Base-by-base conservation (phyloP, 1,284 basidiomycete genomes). In the Cryptococcus sp. region DNA sequence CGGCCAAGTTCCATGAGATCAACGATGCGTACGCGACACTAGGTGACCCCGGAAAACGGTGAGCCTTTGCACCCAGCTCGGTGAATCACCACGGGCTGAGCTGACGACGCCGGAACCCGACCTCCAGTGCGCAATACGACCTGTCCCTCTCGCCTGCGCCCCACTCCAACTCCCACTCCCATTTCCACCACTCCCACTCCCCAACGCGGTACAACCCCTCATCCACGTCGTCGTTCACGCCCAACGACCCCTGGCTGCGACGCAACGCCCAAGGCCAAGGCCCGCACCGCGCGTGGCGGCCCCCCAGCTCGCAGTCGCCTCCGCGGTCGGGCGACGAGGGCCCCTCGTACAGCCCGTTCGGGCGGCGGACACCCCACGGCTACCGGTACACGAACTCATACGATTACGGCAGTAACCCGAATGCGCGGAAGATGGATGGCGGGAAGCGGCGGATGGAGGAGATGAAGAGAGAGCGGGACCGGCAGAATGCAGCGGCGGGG, bases 1-100 rank as follows among this genome's bases (percentile, higher is more conserved):
- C 67, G 37, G 61, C 62, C 6, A 63, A 64, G 43, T 78, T 78
- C 53, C 70, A 75, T 53, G 64, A 69, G 48, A 73, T 78, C 53
- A 74, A 73, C 54, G 74, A 78, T 57, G 76, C 76, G 11, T 77
- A 78, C 60, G 59, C 62, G 18, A 62, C 69, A 0, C 62, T 78
- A 4, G 74, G 75, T 3, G 70, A 78, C 52, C 72, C 73, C 20
- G 43, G 56, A 4, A 69, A 68, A 44, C 60, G 76, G 66, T 70
- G 44, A 18, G 60, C 60, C 7, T 56, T 57, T 18, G 56, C 55
- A 33, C 58, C 20, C 36, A 7, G 16, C 37, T 33, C 28, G 36
- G 20, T 38, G 49, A 9, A 23, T 28, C 43, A 35, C 33, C 11
- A 33, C 28, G 9, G 28, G 45, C 45, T 55, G 39, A 49, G 36